These are phyloP conservation scores for Botryotinia narcissicola DNA, from an alignment of 2,329 filamentous ascomycete genomes.

Conservation along the genomic window DNA sequence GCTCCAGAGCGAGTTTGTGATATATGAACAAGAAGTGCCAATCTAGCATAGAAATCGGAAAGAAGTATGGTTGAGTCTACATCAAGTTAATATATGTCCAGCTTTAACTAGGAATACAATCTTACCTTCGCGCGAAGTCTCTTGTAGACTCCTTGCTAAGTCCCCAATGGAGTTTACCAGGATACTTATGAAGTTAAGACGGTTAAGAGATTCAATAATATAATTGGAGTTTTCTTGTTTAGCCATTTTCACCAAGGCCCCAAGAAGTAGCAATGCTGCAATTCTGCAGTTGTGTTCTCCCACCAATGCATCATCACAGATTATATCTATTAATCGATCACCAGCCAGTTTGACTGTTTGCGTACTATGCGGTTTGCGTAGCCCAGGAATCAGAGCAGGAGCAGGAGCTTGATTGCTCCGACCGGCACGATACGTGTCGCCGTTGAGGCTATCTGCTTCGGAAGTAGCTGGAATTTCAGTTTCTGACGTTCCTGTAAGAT, in stretches of 20 bases:
- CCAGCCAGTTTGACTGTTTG: conserved; percentile 77
- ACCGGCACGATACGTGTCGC: not conserved
- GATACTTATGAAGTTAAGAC: conserved; percentile 87
- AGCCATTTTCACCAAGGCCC: conserved; percentile 71
- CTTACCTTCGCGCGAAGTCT: conserved; percentile 56
- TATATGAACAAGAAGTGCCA: conserved; percentile 79
- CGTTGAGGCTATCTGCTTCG: not conserved
- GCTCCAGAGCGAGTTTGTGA: conserved; percentile 83
- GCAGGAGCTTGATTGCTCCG: not conserved
- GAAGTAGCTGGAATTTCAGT: conserved; percentile 47
- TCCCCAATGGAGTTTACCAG: conserved; percentile 83
- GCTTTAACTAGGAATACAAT: conserved; percentile 10
- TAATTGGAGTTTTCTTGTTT: conserved; percentile 68
- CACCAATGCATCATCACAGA: conserved; percentile 91
- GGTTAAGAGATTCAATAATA: conserved; percentile 75
- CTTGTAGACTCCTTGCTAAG: conserved; percentile 70
- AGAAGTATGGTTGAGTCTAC: conserved; percentile 41
- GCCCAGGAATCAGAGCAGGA: conserved; percentile 43
- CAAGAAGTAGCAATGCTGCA: conserved; percentile 80
- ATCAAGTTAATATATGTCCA: conserved; percentile 21
- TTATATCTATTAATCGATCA: conserved; percentile 75
- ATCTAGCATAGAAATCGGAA: conserved; percentile 63
- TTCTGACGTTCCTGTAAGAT: conserved; percentile 66
- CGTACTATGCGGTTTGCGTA: conserved; percentile 50
- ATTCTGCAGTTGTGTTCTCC: conserved; percentile 80